These are phyloP conservation scores for Pythium brassicae DNA, from an alignment of 352 stramenopile genomes.

Conservation along the genomic window DNA sequence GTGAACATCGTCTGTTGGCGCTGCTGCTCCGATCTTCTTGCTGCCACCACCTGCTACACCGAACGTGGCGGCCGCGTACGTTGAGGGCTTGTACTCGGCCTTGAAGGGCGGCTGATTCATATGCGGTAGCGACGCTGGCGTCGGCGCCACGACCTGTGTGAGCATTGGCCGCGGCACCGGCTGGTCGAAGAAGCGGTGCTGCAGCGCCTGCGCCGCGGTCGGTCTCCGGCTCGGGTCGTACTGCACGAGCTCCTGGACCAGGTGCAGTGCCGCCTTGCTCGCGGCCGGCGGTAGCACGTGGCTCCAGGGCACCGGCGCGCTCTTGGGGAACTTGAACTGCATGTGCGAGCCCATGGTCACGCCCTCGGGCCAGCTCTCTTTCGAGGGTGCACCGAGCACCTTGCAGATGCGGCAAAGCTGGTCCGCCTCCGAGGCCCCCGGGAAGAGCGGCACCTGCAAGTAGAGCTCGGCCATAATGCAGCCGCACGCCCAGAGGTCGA, in stretches of 20 bases:
- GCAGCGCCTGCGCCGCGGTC: conserved; percentile 87
- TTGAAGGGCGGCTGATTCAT: conserved; percentile 16
- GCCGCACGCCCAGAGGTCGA: conserved; percentile 80
- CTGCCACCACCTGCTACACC: background rate
- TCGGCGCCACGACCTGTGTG: conserved; percentile 4
- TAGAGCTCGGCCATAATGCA: conserved; percentile 83
- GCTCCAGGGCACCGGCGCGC: conserved; percentile 59
- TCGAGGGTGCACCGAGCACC: conserved; percentile 88
- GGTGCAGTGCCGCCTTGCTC: conserved; percentile 57
- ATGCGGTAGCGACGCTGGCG: background rate
- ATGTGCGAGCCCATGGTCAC: conserved; percentile 84
- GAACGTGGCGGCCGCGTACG: conserved; percentile 1
- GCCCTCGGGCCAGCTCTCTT: conserved; percentile 90
- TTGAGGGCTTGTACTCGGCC: conserved; percentile 24
- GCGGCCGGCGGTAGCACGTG: conserved; percentile 68
- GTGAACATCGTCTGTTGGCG: background rate
- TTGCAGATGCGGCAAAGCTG: conserved; percentile 95
- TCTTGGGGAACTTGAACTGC: conserved; percentile 92
- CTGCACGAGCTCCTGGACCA: conserved; percentile 89
- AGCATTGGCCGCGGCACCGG: conserved; percentile 37
- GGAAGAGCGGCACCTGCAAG: conserved; percentile 63
- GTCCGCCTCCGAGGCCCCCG: conserved; percentile 92
- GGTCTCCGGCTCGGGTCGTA: conserved; percentile 88
- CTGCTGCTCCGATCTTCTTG: too few species aligned
- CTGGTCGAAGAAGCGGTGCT: conserved; percentile 92